These are phyloP conservation scores for Saururus chinensis DNA, from an alignment of 164 flowering plant species.

Conservation along the genomic window DNA sequence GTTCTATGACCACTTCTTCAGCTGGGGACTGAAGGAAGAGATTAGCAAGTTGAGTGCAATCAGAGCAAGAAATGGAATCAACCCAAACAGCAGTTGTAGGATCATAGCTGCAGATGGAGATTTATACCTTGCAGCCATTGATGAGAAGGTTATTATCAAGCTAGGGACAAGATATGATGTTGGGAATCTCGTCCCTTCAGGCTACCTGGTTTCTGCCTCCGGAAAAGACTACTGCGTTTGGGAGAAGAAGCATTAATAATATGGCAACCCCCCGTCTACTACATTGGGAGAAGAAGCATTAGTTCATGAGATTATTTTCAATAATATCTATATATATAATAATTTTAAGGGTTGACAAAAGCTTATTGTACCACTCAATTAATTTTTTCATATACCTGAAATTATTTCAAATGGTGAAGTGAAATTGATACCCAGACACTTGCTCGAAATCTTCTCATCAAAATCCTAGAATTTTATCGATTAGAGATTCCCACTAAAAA, in stretches of 20 bases:
- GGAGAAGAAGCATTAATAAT: constrained; percentile 23
- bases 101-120: constrained; percentile 49
- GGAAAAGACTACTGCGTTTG: constrained; percentile 57
- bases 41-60: constrained; percentile 36
- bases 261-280: neutral
- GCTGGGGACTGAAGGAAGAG: constrained; percentile 58
- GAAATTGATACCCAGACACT: no score
- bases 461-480: no score
- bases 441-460: no score
- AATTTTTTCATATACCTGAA: no score
- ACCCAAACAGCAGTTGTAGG: constrained; percentile 26
- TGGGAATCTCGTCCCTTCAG: constrained; percentile 49
- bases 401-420: no score
- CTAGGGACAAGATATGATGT: constrained; percentile 53
- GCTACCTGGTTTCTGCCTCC: constrained; percentile 34
- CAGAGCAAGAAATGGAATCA: constrained; percentile 43
- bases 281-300: no score
- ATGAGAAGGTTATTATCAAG: constrained; percentile 43
- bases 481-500: no score
- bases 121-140: constrained; percentile 52
- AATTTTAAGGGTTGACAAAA: no score
- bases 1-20: constrained; percentile 80
- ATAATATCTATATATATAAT: no score
- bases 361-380: no score
- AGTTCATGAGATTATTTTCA: no score